These are phyloP conservation scores for Russula olivacea DNA, from an alignment of 768 basidiomycete genomes.

Conservation along the genomic window DNA sequence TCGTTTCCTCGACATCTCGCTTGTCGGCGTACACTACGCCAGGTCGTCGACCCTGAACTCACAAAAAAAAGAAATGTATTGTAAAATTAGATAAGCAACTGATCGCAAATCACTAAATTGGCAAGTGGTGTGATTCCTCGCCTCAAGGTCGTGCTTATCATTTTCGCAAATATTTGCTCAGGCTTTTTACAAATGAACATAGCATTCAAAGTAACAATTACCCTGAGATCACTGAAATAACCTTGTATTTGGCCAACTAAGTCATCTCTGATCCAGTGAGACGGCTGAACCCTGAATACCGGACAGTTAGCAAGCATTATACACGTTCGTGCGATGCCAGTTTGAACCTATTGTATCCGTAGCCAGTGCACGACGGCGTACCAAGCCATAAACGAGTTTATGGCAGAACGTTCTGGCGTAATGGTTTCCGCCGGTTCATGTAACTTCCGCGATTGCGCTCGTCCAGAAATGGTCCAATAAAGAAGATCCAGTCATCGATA, in stretches of 20 bases:
- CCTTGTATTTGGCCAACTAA: background rate
- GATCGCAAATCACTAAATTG: too few relatives aligned
- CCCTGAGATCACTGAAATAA: background rate
- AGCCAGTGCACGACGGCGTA: background rate
- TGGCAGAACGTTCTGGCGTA: background rate
- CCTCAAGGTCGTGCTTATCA: background rate
- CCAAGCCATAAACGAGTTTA: background rate
- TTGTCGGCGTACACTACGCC: background rate
- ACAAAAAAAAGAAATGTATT: background rate
- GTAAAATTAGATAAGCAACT: background rate
- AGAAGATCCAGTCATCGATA: slow-evolving; percentile 3
- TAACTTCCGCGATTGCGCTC: background rate
- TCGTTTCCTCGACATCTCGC: slow-evolving; percentile 2
- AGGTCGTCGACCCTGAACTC: background rate
- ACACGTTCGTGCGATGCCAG: background rate
- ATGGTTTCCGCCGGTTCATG: background rate
- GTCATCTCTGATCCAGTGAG: background rate
- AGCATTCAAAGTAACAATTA: background rate
- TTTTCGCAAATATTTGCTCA: background rate
- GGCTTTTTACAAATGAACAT: background rate
- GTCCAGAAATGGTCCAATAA: background rate
- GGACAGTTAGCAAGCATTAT: background rate
- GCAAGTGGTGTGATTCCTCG: too few relatives aligned
- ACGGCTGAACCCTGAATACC: background rate
- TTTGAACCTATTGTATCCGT: background rate